phyloP scores from a whole-genome alignment of 2,329 filamentous ascomycete species.

The Cytospora schulzeri region DNA sequence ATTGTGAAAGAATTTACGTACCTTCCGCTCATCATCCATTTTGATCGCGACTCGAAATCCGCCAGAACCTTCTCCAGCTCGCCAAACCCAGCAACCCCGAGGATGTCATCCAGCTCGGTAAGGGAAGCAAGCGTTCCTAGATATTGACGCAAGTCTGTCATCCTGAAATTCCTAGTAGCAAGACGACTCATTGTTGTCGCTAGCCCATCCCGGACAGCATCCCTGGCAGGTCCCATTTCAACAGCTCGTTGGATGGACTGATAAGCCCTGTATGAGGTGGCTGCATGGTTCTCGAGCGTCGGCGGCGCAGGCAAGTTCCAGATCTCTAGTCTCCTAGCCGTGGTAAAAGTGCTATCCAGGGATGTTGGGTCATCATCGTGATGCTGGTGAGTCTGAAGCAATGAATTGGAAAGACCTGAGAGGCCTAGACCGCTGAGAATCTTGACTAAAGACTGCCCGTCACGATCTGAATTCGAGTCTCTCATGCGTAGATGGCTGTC shows the following conservation, averaged over 20 bases:
- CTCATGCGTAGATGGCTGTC: slow-evolving; percentile 76
- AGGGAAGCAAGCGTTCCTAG: slow-evolving; percentile 70
- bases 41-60: slow-evolving; percentile 65
- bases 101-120: slow-evolving; percentile 78
- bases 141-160: slow-evolving; percentile 54
- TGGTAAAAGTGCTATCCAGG: slow-evolving; percentile 74
- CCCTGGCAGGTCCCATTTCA: slow-evolving; percentile 54
- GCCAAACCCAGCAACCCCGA: slow-evolving; percentile 60
- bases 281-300: slow-evolving; percentile 62
- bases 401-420: slow-evolving; percentile 79
- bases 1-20: slow-evolving; percentile 45
- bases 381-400: slow-evolving; percentile 69
- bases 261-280: slow-evolving; percentile 77
- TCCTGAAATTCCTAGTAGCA: slow-evolving; percentile 50
- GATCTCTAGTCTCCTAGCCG: slow-evolving; percentile 80
- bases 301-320: slow-evolving; percentile 85
- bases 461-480: slow-evolving; percentile 56
- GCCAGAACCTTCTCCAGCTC: slow-evolving; percentile 65
- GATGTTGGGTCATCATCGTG: slow-evolving; percentile 59
- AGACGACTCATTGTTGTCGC: slow-evolving; percentile 61
- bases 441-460: slow-evolving; percentile 71
- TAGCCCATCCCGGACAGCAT: slow-evolving; percentile 65
- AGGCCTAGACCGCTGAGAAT: slow-evolving; percentile 81
- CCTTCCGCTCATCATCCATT: slow-evolving; percentile 84
- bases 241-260: slow-evolving; percentile 73